Conservation (phyloP, 2,329 filamentous ascomycete species). For the Alternaria arbusti region DNA sequence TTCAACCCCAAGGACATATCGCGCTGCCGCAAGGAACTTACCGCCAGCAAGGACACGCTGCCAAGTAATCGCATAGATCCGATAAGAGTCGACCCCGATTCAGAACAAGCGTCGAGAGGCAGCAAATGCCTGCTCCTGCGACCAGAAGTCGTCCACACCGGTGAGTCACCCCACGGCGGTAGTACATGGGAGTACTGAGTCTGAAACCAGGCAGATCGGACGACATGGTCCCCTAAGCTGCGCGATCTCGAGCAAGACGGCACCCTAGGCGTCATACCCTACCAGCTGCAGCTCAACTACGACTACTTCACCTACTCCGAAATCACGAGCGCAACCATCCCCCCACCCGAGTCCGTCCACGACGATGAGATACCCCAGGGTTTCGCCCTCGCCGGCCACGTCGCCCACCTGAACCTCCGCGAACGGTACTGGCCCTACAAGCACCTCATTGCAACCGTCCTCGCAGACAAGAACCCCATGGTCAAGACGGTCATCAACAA, state of each 20-base stretch:
- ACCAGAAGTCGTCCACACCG: conserved; percentile 51
- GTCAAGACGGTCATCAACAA: conserved; percentile 96
- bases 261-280: conserved; percentile 75
- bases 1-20: conserved; percentile 77
- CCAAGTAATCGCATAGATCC: conserved; percentile 67
- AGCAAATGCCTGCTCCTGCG: conserved; percentile 56
- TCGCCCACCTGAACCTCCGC: conserved; percentile 93
- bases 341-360: conserved; percentile 69
- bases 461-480: conserved; percentile 85
- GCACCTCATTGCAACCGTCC: conserved; percentile 79
- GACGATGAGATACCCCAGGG: conserved; percentile 83
- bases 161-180: conserved; percentile 31
- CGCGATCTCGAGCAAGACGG: conserved; percentile 71
- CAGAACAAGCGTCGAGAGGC: conserved; percentile 57
- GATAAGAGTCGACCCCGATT: conserved; percentile 67
- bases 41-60: conserved; percentile 71
- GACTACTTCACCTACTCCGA: conserved; percentile 87
- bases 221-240: conserved; percentile 78
- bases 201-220: conserved; percentile 62
- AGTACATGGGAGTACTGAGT: conserved; percentile 34
- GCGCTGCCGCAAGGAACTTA: conserved; percentile 70
- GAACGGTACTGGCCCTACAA: conserved; percentile 86
- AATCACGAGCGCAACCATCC: conserved; percentile 81
- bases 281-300: conserved; percentile 78
- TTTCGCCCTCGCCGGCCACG: conserved; percentile 88